Evolutionary conservation across 495 filamentous ascomycete species (phyloP).

Genomic region (Penicillium samsonianum): DNA sequence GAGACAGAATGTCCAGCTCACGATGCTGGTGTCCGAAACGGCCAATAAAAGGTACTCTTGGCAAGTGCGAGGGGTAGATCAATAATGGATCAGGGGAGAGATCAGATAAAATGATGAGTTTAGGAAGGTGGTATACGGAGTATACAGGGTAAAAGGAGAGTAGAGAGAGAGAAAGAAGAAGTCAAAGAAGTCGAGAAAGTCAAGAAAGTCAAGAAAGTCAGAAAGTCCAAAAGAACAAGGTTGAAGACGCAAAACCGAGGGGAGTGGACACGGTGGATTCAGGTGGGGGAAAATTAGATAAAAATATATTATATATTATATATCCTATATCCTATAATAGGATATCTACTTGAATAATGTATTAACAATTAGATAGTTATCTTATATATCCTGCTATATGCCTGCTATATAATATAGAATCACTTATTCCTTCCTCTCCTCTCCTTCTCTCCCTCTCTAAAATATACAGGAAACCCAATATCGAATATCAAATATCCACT

Average conservation of each 20-base stretch:
- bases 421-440: not conserved
- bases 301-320: not conserved
- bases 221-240: conserved; percentile 2
- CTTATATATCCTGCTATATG: not conserved
- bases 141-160: conserved; percentile 1
- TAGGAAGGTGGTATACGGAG: not conserved
- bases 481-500: conserved; percentile 1
- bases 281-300: conserved; percentile 6
- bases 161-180: not conserved
- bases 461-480: not conserved
- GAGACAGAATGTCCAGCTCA: conserved; percentile 26
- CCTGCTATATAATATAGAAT: not conserved
- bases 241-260: not conserved
- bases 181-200: not conserved
- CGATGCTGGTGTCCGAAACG: conserved; percentile 27
- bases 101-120: no score
- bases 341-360: no score
- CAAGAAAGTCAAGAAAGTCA: not conserved
- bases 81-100: not conserved
- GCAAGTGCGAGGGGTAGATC: conserved; percentile 18
- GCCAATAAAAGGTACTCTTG: conserved; percentile 31
- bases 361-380: no score
- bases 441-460: conserved; percentile 1
- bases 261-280: conserved; percentile 12
- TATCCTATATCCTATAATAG: no score